phyloP scores from a whole-genome alignment of 1,284 basidiomycete species.

The Hymenochaete sp. region DNA sequence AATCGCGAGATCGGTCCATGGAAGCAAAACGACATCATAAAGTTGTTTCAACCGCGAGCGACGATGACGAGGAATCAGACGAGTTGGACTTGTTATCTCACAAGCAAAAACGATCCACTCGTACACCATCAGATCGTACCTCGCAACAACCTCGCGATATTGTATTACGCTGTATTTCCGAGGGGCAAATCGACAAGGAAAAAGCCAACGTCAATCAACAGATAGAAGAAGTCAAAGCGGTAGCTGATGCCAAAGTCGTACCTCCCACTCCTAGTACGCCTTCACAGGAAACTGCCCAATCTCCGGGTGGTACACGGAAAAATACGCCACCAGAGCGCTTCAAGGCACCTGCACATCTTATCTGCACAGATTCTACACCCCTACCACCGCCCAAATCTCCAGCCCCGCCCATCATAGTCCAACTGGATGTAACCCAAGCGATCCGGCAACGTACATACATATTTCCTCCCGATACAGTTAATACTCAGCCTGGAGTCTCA shows the following conservation, averaged over 20 bases:
- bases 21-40: slow-evolving; percentile 1
- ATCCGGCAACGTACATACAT: neutral
- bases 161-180: too few relatives aligned
- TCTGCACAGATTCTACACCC: slow-evolving; percentile 3
- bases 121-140: too few relatives aligned
- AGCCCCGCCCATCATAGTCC: slow-evolving; percentile 15
- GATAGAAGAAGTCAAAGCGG: neutral
- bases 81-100: slow-evolving; percentile 13
- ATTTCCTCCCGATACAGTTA: neutral
- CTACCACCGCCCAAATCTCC: slow-evolving; percentile 13
- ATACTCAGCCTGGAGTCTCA: neutral
- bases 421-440: slow-evolving; percentile 1
- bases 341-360: too few relatives aligned
- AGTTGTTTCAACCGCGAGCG: neutral
- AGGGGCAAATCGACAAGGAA: too few relatives aligned
- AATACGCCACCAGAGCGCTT: neutral
- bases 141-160: too few relatives aligned
- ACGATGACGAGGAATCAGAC: slow-evolving; percentile 9
- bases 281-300: neutral
- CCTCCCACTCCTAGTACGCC: slow-evolving; percentile 10
- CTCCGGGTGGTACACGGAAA: neutral
- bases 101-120: too few relatives aligned
- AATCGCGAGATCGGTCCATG: neutral
- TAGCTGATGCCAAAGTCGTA: slow-evolving; percentile 1
- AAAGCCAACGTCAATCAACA: neutral